A percentile compares a stretch with the other conserved stretches of the same genome.
Evolutionary conservation across 176 grass and related monocot species (phyloP).

Genomic region (Typha latifolia): DNA sequence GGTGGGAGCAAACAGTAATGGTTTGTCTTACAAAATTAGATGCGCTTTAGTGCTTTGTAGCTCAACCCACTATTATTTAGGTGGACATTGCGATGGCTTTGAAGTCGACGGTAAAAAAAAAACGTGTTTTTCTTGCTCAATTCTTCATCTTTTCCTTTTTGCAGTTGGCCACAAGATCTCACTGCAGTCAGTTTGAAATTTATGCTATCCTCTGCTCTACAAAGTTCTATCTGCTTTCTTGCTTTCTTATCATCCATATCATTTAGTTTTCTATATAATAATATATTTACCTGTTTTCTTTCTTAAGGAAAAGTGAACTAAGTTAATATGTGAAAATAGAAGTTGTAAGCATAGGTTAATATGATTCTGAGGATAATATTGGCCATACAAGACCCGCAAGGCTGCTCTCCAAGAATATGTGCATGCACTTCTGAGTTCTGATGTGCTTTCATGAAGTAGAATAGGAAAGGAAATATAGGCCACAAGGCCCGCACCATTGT

Average conservation of each 20-base stretch:
- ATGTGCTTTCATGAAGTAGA: too few species aligned
- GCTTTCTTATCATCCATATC: background rate
- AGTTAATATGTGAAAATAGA: too few species aligned
- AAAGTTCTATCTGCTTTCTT: background rate
- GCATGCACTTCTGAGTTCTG: too few species aligned
- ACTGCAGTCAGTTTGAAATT: background rate
- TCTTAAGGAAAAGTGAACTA: too few species aligned
- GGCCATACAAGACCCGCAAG: too few species aligned
- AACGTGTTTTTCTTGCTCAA: background rate
- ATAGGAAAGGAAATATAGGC: too few species aligned
- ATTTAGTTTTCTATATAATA: too few species aligned
- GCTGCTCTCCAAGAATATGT: too few species aligned
- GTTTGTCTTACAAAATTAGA: background rate
- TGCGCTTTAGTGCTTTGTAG: background rate
- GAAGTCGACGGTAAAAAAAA: background rate
- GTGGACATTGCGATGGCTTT: background rate
- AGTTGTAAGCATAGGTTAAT: too few species aligned
- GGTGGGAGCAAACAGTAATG: background rate
- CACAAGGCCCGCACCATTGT: too few species aligned
- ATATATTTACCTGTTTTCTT: too few species aligned
- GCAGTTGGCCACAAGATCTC: background rate
- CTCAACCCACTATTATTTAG: background rate
- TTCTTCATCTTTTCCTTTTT: background rate
- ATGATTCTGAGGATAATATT: too few species aligned
- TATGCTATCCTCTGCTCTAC: background rate